phyloP scores from a whole-genome alignment of 352 stramenopile genomes.

The Pythium brassicae region DNA sequence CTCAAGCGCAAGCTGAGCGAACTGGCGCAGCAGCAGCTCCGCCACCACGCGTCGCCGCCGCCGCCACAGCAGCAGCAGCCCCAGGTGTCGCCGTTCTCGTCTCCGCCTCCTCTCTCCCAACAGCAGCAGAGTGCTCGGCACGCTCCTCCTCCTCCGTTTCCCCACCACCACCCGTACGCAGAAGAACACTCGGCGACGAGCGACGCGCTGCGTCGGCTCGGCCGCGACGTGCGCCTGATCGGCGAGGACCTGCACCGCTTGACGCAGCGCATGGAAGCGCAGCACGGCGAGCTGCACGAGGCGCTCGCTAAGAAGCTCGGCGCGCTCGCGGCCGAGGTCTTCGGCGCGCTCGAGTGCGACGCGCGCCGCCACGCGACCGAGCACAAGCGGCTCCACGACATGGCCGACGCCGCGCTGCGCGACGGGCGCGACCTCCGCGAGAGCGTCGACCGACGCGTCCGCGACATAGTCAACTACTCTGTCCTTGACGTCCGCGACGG shows the following conservation, averaged over 20 bases:
- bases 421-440: not conserved
- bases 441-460: not conserved
- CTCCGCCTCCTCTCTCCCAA: not conserved
- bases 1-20: not conserved
- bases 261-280: slow-evolving; percentile 19
- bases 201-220: slow-evolving; percentile 21
- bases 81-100: not conserved
- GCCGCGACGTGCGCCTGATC: slow-evolving; percentile 21
- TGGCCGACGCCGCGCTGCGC: slow-evolving; percentile 5
- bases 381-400: slow-evolving; percentile 35
- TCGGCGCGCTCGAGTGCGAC: slow-evolving; percentile 36
- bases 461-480: not conserved
- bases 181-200: slow-evolving; percentile 11
- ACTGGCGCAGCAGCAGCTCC: not conserved
- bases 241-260: slow-evolving; percentile 29
- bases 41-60: not conserved
- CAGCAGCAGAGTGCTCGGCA: not conserved
- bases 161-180: not conserved
- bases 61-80: not conserved
- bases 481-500: not conserved
- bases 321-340: slow-evolving; percentile 35
- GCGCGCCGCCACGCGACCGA: slow-evolving; percentile 33
- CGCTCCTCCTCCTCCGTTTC: not conserved
- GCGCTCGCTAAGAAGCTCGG: slow-evolving; percentile 23
- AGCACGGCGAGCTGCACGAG: slow-evolving; percentile 20